Evolutionary conservation across 805 yeast genomes (phyloP).

Genomic region (Barnettozyma vustinii): DNA sequence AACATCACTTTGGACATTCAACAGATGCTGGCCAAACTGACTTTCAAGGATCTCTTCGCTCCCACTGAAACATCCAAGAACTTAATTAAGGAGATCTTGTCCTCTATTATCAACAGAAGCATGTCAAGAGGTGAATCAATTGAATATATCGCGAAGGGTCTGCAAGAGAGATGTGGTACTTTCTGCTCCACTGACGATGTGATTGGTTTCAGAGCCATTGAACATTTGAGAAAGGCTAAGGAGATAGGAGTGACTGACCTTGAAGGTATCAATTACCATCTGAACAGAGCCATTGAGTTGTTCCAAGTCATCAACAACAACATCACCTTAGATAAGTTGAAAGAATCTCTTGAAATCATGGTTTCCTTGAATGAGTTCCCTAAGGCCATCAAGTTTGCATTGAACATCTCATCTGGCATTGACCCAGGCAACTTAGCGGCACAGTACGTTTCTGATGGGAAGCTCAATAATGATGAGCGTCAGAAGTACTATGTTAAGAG

Average conservation of each 20-base stretch:
- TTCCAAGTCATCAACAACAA: slow-evolving; percentile 78
- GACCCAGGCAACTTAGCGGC: slow-evolving; percentile 57
- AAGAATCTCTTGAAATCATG: slow-evolving; percentile 77
- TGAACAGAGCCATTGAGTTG: slow-evolving; percentile 68
- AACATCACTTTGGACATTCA: slow-evolving; percentile 67
- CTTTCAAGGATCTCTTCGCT: slow-evolving; percentile 73
- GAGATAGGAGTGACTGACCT: slow-evolving; percentile 65
- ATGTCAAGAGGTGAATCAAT: slow-evolving; percentile 91
- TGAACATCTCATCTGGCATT: slow-evolving; percentile 66
- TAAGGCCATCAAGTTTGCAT: slow-evolving; percentile 79
- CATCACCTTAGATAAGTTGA: slow-evolving; percentile 70
- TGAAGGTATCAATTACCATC: slow-evolving; percentile 60
- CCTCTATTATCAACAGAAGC: slow-evolving; percentile 83
- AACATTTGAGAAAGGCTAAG: slow-evolving; percentile 82
- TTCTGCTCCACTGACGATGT: slow-evolving; percentile 94
- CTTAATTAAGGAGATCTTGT: slow-evolving; percentile 77
- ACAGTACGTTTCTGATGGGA: slow-evolving; percentile 50
- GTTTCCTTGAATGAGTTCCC: slow-evolving; percentile 70
- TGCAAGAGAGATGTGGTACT: slow-evolving; percentile 91
- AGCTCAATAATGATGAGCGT: slow-evolving; percentile 45
- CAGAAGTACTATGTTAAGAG: slow-evolving; percentile 47
- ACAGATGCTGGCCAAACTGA: slow-evolving; percentile 56
- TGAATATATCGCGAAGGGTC: slow-evolving; percentile 77
- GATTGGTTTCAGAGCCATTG: slow-evolving; percentile 88
- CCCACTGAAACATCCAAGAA: slow-evolving; percentile 49